phyloP scores from a whole-genome alignment of 2,329 filamentous ascomycete genomes.

The Geosmithia flava region DNA sequence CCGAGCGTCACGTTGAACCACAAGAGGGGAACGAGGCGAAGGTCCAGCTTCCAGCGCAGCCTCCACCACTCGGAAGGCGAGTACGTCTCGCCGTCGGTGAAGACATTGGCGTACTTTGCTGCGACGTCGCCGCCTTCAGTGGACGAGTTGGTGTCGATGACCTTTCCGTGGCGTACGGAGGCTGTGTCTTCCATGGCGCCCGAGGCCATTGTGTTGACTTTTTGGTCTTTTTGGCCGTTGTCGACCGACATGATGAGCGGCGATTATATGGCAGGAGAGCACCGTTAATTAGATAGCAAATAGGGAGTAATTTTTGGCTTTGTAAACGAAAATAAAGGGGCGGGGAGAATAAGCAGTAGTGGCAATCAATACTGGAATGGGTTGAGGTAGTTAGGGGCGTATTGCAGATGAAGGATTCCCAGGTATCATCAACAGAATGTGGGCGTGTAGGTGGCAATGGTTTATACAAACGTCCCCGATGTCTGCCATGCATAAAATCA shows the following conservation, averaged over 20 bases:
- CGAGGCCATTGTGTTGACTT: not conserved
- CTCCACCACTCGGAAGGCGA: constrained; percentile 4
- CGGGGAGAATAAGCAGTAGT: no score
- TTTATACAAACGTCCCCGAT: no score
- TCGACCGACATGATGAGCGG: not conserved
- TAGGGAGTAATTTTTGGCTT: no score
- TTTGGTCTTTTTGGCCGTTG: constrained; percentile 1
- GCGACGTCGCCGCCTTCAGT: constrained; percentile 3
- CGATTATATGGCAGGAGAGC: not conserved
- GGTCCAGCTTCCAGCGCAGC: constrained; percentile 10
- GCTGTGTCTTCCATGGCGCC: constrained; percentile 3
- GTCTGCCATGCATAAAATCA: no score
- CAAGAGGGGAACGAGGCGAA: constrained; percentile 9
- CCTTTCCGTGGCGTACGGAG: not conserved
- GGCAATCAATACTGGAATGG: no score
- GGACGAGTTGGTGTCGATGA: not conserved
- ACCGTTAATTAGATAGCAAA: no score
- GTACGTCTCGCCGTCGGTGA: constrained; percentile 3
- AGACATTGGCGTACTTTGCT: constrained; percentile 4
- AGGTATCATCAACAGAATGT: no score
- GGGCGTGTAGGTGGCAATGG: no score
- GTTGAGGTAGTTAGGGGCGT: no score
- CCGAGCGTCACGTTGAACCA: constrained; percentile 13
- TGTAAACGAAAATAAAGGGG: no score
- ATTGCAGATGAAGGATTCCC: no score